phyloP scores from a whole-genome alignment of 2,329 filamentous ascomycete species.

The Claviceps sp. region DNA sequence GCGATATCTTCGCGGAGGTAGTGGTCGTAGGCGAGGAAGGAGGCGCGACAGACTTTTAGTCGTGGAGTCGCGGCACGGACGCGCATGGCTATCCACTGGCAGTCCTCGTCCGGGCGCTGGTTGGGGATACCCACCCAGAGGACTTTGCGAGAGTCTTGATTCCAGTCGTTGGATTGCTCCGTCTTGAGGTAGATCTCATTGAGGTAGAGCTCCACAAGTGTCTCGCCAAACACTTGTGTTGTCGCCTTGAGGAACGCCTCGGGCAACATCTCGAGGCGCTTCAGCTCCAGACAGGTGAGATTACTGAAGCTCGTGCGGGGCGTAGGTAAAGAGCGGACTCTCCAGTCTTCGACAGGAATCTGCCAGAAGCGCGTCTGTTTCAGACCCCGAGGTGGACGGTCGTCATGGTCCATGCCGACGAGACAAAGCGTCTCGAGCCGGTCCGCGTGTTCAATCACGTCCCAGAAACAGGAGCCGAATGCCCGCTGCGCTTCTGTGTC shows the following conservation, averaged over 20 bases:
- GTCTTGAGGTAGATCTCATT: slow-evolving; percentile 32
- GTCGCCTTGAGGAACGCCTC: slow-evolving; percentile 21
- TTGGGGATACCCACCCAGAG: slow-evolving; percentile 35
- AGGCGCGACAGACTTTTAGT: slow-evolving; percentile 29
- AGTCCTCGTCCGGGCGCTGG: slow-evolving; percentile 21
- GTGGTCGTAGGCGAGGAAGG: slow-evolving; percentile 30
- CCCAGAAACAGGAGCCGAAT: slow-evolving; percentile 36
- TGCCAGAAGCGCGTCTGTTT: slow-evolving; percentile 26
- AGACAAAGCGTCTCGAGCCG: slow-evolving; percentile 33
- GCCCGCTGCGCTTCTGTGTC: slow-evolving; percentile 22
- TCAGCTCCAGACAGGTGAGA: slow-evolving; percentile 31
- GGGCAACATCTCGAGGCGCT: slow-evolving; percentile 25
- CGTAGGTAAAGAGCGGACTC: slow-evolving; percentile 23
- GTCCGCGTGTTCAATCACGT: slow-evolving; percentile 31
- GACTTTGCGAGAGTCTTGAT: slow-evolving; percentile 19
- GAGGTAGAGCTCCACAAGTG: slow-evolving; percentile 31
- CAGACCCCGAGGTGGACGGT: slow-evolving; percentile 21
- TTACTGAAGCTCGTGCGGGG: slow-evolving; percentile 22
- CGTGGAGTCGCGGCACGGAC: slow-evolving; percentile 22
- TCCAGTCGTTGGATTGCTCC: slow-evolving; percentile 20
- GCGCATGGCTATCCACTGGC: slow-evolving; percentile 29
- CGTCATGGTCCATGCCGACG: slow-evolving; percentile 29
- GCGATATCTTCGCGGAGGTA: slow-evolving; percentile 21
- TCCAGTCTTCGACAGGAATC: slow-evolving; percentile 25
- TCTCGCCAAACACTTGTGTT: slow-evolving; percentile 21